These are phyloP conservation scores for Coix lacrymajobi DNA, from an alignment of 176 grass and related monocot species.

Conservation along the genomic window DNA sequence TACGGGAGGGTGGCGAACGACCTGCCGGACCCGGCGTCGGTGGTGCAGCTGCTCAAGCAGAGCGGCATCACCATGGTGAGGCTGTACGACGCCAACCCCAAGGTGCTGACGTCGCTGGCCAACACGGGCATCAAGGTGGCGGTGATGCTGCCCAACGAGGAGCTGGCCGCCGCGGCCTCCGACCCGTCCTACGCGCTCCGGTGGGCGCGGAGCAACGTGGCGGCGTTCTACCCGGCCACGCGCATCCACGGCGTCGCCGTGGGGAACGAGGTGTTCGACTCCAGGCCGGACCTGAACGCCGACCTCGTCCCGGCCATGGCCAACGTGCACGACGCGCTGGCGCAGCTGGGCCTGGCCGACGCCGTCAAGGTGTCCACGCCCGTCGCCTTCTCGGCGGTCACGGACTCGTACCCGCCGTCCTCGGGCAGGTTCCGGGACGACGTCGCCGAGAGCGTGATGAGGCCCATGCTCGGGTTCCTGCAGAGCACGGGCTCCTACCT, in stretches of 20 bases:
- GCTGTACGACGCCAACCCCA: conserved; percentile 46
- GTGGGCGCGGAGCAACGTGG: conserved; percentile 40
- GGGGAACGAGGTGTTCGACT: conserved; percentile 70
- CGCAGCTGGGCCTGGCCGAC: conserved; percentile 30
- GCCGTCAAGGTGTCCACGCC: conserved; percentile 64
- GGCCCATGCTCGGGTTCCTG: conserved; percentile 61
- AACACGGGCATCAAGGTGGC: conserved; percentile 45
- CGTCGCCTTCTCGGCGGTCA: conserved; percentile 32
- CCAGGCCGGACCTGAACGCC: not conserved
- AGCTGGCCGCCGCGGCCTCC: conserved; percentile 27
- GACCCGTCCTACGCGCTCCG: conserved; percentile 20
- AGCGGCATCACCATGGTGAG: conserved; percentile 46
- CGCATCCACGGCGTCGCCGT: conserved; percentile 49
- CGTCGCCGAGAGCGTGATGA: conserved; percentile 50
- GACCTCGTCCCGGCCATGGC: conserved; percentile 41
- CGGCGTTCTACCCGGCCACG: conserved; percentile 44
- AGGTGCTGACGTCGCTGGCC: conserved; percentile 38
- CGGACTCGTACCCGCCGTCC: conserved; percentile 46
- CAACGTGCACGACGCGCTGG: conserved; percentile 43
- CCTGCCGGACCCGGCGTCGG: conserved; percentile 43
- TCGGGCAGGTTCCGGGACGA: conserved; percentile 35
- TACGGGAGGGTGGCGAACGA: conserved; percentile 63
- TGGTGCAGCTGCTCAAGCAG: conserved; percentile 49
- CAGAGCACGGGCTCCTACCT: conserved; percentile 40
- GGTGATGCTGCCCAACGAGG: conserved; percentile 56